Conservation (phyloP, 2,329 filamentous ascomycete species). For the Diaporthe ilicicola region DNA sequence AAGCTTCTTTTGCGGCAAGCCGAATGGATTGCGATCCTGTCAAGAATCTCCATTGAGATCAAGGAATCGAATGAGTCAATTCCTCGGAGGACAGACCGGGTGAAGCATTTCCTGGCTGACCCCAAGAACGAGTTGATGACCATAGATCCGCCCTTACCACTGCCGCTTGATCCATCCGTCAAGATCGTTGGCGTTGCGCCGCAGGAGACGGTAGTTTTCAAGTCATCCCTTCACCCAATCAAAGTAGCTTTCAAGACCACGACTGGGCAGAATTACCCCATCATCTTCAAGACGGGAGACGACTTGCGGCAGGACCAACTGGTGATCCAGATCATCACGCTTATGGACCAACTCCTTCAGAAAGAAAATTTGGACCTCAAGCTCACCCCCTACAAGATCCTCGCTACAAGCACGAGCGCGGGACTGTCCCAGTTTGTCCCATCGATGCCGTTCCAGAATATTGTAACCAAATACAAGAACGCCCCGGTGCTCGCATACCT, state of each 20-base stretch:
- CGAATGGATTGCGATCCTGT: conserved; percentile 86
- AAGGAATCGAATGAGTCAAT: conserved; percentile 82
- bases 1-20: conserved; percentile 85
- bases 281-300: conserved; percentile 97
- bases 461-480: conserved; percentile 81
- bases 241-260: conserved; percentile 89
- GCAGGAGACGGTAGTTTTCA: conserved; percentile 91
- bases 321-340: conserved; percentile 94
- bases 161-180: conserved; percentile 88
- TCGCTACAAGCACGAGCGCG: conserved; percentile 88
- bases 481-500: conserved; percentile 79
- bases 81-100: conserved; percentile 79
- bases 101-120: conserved; percentile 86
- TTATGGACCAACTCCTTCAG: conserved; percentile 95
- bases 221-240: conserved; percentile 91
- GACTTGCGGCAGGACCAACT: conserved; percentile 96
- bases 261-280: conserved; percentile 80
- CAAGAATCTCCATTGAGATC: conserved; percentile 89
- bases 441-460: conserved; percentile 83
- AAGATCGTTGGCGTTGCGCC: conserved; percentile 81
- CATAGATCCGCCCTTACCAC: conserved; percentile 85
- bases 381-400: conserved; percentile 93
- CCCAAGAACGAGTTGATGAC: conserved; percentile 86
- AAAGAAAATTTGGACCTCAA: conserved; percentile 98
- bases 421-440: conserved; percentile 95